Evolutionary conservation across 305 asterid genomes (phyloP), one percentile per base, ranked within the genome.

Genomic region (Fraxinus xanthoxyloides): DNA sequence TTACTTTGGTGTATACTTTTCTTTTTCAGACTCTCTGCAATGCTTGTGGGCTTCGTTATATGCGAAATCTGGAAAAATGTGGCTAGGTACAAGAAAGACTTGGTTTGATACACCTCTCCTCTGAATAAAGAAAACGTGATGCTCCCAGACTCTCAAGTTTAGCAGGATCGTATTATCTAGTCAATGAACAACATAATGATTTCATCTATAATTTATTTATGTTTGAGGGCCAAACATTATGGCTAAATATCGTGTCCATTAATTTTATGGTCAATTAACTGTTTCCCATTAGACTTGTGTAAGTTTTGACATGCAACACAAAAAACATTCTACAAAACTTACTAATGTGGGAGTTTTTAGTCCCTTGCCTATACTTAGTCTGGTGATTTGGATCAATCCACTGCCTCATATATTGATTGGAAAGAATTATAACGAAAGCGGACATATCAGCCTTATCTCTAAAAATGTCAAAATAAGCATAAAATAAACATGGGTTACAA

Each of bases 21-120:
- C 5, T 56, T 76, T 83, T 70, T 79, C 83, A 89, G 90, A 87
- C 92, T 5, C 79, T 89, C 3, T 89, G 90, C 61, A 87, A 89
- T 34, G 90, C 89, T 56, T 89, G 92, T 79, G 92, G 90, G 36
- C 87, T 89, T 3, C 54, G 78, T 10, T 63, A 87, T 72, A 15
- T 79, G 4, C 19, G 88, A n/a, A 8, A 1, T 5, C 5, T 23
- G 3, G 82, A 67, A 36, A 83, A 36, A 75, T 32, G 13, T 5
- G 35, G 15, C 13, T 63, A 63, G 32, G 72, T 12, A 63, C 34
- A 8, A 8, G 32, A 23, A 23, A 63, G 32, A 63, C n/a, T 24
- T 63, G 72, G 6, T 8, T 24, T 23, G 15, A 63, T 63, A 7
- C 17, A 7, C 34, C 34, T 63, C 34, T 63, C 35, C 34, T 63